Evolutionary conservation across 148 eudicot species (phyloP).

Genomic region (Rhododendron kiyosumense): DNA sequence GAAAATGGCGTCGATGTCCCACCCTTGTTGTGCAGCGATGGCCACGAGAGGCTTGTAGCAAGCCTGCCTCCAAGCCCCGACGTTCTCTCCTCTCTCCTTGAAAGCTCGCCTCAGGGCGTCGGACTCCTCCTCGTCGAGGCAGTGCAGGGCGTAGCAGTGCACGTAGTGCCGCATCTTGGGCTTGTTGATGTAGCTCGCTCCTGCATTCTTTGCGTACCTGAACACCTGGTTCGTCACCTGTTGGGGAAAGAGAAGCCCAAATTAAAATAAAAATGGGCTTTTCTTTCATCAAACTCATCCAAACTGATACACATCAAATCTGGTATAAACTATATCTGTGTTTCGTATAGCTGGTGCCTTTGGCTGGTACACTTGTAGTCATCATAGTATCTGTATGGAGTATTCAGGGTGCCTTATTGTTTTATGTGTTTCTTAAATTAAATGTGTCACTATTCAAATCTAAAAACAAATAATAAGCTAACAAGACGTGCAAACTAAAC

Average conservation of each 20-base stretch:
- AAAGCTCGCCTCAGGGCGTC: slow-evolving; percentile 58
- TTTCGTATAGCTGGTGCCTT: too few species aligned
- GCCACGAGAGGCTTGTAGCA: slow-evolving; percentile 71
- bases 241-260: too few species aligned
- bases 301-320: neutral
- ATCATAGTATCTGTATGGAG: too few species aligned
- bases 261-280: neutral
- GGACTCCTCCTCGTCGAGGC: slow-evolving; percentile 74
- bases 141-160: slow-evolving; percentile 74
- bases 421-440: too few species aligned
- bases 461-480: neutral
- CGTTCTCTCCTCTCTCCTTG: slow-evolving; percentile 82
- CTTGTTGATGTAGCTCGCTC: slow-evolving; percentile 96
- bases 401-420: too few species aligned
- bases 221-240: slow-evolving; percentile 96
- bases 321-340: too few species aligned
- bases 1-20: slow-evolving; percentile 95
- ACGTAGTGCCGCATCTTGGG: slow-evolving; percentile 98
- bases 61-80: slow-evolving; percentile 70
- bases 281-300: neutral
- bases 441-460: neutral
- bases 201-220: slow-evolving; percentile 83
- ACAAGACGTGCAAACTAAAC: neutral
- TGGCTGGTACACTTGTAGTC: too few species aligned
- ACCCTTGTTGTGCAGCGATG: slow-evolving; percentile 70